A percentile compares a stretch with the other conserved stretches of the same genome.
Evolutionary conservation across 129 eudicot species (phyloP).

Genomic region (Escallonia rubra): DNA sequence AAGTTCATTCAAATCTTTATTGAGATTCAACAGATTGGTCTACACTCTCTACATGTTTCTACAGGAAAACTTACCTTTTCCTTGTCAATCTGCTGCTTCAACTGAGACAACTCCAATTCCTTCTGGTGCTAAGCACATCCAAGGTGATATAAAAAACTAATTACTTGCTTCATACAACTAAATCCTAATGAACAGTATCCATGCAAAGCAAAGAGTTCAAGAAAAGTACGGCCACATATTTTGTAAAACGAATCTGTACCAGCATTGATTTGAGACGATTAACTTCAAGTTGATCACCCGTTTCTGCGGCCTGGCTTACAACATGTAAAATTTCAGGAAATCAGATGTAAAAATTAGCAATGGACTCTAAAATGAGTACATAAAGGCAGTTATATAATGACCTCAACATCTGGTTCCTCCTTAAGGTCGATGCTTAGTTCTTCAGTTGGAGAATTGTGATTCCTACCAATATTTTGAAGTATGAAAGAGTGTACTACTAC

Average conservation of each 20-base stretch:
- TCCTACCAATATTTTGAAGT: slow-evolving; percentile 12
- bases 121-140: slow-evolving; percentile 66
- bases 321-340: slow-evolving; percentile 12
- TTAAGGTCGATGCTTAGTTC: slow-evolving; percentile 24
- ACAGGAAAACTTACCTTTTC: slow-evolving; percentile 52
- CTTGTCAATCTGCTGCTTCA: slow-evolving; percentile 82
- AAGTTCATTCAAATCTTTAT: neutral
- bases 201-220: neutral
- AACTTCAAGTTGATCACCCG: slow-evolving; percentile 57
- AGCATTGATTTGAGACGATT: slow-evolving; percentile 73
- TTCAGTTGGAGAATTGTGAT: slow-evolving; percentile 24
- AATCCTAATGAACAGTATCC: neutral
- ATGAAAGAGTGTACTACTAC: neutral
- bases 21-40: neutral
- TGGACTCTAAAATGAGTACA: slow-evolving; percentile 1
- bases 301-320: slow-evolving; percentile 32
- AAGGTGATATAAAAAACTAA: slow-evolving; percentile 11
- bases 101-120: slow-evolving; percentile 73
- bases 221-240: slow-evolving; percentile 3
- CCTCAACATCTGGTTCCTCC: slow-evolving; percentile 42
- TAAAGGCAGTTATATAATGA: slow-evolving; percentile 4
- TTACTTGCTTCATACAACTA: slow-evolving; percentile 5
- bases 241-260: slow-evolving; percentile 37
- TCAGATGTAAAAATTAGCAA: slow-evolving; percentile 1
- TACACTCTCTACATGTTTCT: neutral